These are phyloP conservation scores for Pythium dissimile DNA, from an alignment of 352 stramenopile genomes.

Conservation along the genomic window DNA sequence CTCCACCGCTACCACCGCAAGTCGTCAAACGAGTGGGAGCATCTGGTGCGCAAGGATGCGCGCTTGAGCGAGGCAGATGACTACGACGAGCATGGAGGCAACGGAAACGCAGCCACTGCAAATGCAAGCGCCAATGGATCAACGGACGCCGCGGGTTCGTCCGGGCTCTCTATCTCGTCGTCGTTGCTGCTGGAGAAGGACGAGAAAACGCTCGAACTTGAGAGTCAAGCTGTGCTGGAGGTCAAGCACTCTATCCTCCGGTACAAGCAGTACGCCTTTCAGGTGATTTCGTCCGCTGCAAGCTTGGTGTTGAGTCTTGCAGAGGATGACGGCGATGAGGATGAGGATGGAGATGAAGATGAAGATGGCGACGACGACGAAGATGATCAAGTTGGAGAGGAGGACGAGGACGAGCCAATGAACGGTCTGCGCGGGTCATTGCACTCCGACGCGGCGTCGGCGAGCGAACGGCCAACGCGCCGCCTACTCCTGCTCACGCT, in stretches of 20 bases:
- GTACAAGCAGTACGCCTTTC: slow-evolving; percentile 75
- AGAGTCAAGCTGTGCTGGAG: slow-evolving; percentile 59
- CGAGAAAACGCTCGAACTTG: slow-evolving; percentile 76
- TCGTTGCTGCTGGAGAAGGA: slow-evolving; percentile 79
- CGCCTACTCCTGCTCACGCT: slow-evolving; percentile 58
- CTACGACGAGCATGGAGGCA: slow-evolving; percentile 45
- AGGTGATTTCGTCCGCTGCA: slow-evolving; percentile 55
- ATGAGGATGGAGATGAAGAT: not conserved
- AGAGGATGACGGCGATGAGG: slow-evolving; percentile 13
- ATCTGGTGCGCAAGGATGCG: slow-evolving; percentile 54
- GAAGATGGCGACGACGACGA: slow-evolving; percentile 18
- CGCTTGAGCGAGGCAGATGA: slow-evolving; percentile 60
- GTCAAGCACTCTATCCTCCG: slow-evolving; percentile 63
- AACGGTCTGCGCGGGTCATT: not conserved
- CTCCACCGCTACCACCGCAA: slow-evolving; percentile 63
- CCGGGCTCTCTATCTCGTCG: not conserved
- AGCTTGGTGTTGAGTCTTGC: slow-evolving; percentile 51
- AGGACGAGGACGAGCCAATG: slow-evolving; percentile 16
- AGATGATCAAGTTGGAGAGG: too few relatives aligned
- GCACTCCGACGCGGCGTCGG: slow-evolving; percentile 17
- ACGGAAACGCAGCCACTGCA: not conserved
- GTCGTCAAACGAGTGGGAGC: slow-evolving; percentile 44
- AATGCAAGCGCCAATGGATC: not conserved
- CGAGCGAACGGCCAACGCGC: slow-evolving; percentile 43
- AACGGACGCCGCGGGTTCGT: not conserved